Conservation (phyloP, 2,329 filamentous ascomycete genomes). For the Colletotrichum orchidophilum region DNA sequence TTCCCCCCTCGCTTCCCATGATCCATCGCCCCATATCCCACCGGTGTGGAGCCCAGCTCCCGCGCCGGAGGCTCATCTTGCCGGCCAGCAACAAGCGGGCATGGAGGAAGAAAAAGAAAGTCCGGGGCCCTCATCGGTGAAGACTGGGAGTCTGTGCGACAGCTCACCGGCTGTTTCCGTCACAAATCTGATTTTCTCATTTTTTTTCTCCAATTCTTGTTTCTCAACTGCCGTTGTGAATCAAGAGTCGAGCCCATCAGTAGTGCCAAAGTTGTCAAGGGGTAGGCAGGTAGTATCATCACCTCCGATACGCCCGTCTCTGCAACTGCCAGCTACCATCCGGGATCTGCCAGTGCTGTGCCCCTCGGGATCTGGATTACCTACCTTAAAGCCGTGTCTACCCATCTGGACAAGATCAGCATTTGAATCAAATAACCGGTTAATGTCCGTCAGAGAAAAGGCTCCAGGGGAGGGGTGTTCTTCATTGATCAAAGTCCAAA, state of each 20-base stretch:
- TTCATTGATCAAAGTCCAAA: neutral
- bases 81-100: conserved; percentile 5
- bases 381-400: conserved; percentile 5
- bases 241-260: neutral
- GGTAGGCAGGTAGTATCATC: neutral
- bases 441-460: neutral
- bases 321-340: neutral
- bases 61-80: conserved; percentile 8
- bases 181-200: neutral
- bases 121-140: conserved; percentile 16
- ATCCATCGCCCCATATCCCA: conserved; percentile 1
- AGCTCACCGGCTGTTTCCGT: neutral
- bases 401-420: conserved; percentile 20
- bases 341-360: neutral
- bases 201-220: neutral
- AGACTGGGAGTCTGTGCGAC: conserved; percentile 1
- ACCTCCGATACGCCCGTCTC: neutral
- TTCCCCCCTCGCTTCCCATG: neutral
- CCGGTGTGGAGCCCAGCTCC: conserved; percentile 9
- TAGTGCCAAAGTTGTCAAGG: neutral
- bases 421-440: neutral
- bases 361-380: neutral
- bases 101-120: conserved; percentile 18
- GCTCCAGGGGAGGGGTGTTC: neutral
- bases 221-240: neutral